Conservation (phyloP, 805 yeast species). For the Yamadazyma ubonensis region DNA sequence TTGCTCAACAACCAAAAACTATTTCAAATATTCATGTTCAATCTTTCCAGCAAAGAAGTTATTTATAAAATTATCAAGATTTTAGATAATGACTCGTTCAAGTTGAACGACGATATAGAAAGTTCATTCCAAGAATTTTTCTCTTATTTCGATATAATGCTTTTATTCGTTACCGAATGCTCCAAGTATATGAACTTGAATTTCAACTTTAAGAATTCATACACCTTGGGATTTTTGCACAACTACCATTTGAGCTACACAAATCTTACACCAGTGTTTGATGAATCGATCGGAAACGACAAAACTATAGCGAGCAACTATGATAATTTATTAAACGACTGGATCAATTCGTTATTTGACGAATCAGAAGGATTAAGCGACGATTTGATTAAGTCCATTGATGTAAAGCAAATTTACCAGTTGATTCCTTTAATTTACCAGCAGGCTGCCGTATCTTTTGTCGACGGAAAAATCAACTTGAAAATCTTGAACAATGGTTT, state of each 20-base stretch:
- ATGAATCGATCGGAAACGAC: conserved; percentile 25
- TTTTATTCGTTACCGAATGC: conserved; percentile 28
- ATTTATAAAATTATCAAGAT: conserved; percentile 48
- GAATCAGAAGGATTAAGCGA: conserved; percentile 78
- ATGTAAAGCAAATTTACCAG: conserved; percentile 63
- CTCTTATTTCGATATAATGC: conserved; percentile 63
- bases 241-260: conserved; percentile 32
- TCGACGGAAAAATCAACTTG: conserved; percentile 52
- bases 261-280: conserved; percentile 24
- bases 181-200: conserved; percentile 20
- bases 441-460: conserved; percentile 65
- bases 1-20: conserved; percentile 44
- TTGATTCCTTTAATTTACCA: conserved; percentile 73
- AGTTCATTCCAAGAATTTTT: conserved; percentile 64
- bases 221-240: conserved; percentile 32
- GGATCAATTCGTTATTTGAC: conserved; percentile 82
- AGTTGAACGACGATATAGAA: conserved; percentile 49
- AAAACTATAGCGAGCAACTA: conserved; percentile 29
- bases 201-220: conserved; percentile 28
- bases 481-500: conserved; percentile 72
- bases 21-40: conserved; percentile 41
- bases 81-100: conserved; percentile 44
- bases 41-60: conserved; percentile 40
- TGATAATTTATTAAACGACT: conserved; percentile 46
- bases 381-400: conserved; percentile 65